Percentiles rank a stretch among this genome's conserved stretches.
These are phyloP conservation scores for Cymbomonas tetramitiformis DNA, from an alignment of 139 green algal genomes.

Conservation along the genomic window DNA sequence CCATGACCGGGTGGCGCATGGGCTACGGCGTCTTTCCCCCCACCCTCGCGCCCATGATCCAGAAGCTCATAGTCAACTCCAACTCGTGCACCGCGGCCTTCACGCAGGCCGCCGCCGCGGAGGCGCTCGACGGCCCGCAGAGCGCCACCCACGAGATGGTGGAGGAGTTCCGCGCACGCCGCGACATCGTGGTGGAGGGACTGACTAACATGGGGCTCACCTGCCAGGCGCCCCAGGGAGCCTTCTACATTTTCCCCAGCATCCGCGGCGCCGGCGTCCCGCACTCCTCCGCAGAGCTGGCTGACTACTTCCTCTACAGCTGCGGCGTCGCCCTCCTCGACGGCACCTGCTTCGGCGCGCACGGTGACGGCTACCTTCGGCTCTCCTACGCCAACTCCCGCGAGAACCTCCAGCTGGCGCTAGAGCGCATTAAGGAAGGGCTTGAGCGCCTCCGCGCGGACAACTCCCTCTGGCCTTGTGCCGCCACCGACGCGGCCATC, in stretches of 20 bases:
- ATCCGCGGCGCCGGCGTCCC: not conserved
- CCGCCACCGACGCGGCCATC: too few relatives aligned
- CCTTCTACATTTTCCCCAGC: conserved; percentile 18
- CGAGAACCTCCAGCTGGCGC: too few relatives aligned
- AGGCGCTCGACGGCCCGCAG: conserved; percentile 13
- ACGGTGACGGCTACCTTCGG: conserved; percentile 5
- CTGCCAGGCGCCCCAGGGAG: conserved; percentile 4
- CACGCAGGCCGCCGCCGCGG: conserved; percentile 13
- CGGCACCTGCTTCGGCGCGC: conserved; percentile 7
- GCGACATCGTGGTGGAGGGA: conserved; percentile 12
- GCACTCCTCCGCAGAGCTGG: not conserved
- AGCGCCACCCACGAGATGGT: conserved; percentile 2
- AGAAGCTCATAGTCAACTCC: conserved; percentile 7
- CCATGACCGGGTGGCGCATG: conserved; percentile 19
- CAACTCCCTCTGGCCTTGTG: too few relatives aligned
- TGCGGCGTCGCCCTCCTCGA: conserved; percentile 7
- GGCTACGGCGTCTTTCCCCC: conserved; percentile 2
- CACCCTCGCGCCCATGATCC: conserved; percentile 4
- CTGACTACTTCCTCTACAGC: not conserved
- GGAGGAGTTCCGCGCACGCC: not conserved
- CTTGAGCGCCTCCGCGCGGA: too few relatives aligned
- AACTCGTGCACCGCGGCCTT: not conserved
- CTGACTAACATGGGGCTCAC: conserved; percentile 9
- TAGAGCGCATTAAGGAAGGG: too few relatives aligned
- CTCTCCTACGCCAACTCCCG: conserved; percentile 15